These are phyloP conservation scores for Suaeda aralocaspica DNA, from an alignment of 148 eudicot genomes.

Conservation along the genomic window DNA sequence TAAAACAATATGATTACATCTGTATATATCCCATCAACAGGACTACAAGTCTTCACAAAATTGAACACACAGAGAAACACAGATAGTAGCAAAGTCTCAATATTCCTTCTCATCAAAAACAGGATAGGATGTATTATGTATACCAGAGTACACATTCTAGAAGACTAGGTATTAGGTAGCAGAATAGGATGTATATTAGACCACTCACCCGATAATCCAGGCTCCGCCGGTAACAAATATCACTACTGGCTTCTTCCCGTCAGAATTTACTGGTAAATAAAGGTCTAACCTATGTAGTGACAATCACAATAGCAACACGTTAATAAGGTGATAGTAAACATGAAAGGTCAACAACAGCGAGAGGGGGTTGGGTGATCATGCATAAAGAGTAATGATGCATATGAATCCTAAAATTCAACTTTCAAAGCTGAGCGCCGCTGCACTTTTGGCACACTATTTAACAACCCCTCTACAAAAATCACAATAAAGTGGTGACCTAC, in stretches of 20 bases:
- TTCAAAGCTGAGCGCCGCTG: neutral
- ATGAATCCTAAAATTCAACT: neutral
- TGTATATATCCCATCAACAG: neutral
- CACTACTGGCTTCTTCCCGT: slow-evolving; percentile 72
- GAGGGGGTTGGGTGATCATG: neutral
- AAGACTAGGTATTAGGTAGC: no score
- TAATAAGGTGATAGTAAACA: neutral
- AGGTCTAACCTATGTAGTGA: slow-evolving; percentile 77
- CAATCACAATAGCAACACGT: neutral
- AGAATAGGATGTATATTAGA: neutral
- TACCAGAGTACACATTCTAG: no score
- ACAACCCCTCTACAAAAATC: neutral
- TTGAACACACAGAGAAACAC: neutral
- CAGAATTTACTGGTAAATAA: slow-evolving; percentile 56
- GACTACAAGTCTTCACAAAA: no score
- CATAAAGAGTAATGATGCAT: neutral
- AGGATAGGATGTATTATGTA: no score
- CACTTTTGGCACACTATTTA: neutral
- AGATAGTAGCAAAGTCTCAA: neutral
- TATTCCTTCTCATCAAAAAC: neutral
- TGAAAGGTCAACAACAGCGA: slow-evolving; percentile 3
- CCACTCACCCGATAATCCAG: slow-evolving; percentile 96
- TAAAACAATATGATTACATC: no score
- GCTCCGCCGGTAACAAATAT: slow-evolving; percentile 98
- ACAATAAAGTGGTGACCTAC: slow-evolving; percentile 30